A percentile compares a stretch with the other conserved stretches of the same genome.
These are phyloP conservation scores for Botrytis fragariae DNA, from an alignment of 2,329 filamentous ascomycete genomes.

Conservation along the genomic window DNA sequence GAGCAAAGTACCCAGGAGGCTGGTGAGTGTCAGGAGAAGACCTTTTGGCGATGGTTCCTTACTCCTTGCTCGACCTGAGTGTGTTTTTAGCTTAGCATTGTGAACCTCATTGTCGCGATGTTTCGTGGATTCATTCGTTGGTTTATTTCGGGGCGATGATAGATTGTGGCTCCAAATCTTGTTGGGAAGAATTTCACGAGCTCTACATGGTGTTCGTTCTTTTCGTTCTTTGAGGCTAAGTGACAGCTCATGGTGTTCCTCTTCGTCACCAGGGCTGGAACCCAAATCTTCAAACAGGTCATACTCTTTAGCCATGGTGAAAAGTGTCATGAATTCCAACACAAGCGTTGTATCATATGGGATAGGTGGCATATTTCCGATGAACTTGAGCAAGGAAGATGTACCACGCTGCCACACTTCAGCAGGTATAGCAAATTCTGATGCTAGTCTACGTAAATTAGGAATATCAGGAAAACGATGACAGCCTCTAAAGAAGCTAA, in stretches of 20 bases:
- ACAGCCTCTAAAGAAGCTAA: slow-evolving; percentile 81
- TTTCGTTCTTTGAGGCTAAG: slow-evolving; percentile 29
- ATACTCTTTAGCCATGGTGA: too few relatives aligned
- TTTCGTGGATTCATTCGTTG: too few relatives aligned
- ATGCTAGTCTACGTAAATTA: slow-evolving; percentile 64
- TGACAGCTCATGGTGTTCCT: slow-evolving; percentile 30
- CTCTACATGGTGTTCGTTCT: slow-evolving; percentile 28
- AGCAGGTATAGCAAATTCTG: slow-evolving; percentile 86
- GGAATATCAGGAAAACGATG: slow-evolving; percentile 78
- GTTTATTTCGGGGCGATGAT: too few relatives aligned
- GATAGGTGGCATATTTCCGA: slow-evolving; percentile 68
- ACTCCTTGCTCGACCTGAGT: too few relatives aligned
- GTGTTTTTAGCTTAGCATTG: too few relatives aligned
- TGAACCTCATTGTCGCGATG: too few relatives aligned
- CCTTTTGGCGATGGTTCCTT: too few relatives aligned
- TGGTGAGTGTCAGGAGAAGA: neutral
- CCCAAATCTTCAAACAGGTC: slow-evolving; percentile 23
- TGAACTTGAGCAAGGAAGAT: slow-evolving; percentile 74
- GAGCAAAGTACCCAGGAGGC: neutral
- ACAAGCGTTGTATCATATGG: too few relatives aligned
- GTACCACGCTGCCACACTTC: slow-evolving; percentile 94
- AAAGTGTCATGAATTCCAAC: too few relatives aligned
- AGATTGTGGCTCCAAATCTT: too few relatives aligned
- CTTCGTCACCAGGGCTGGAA: slow-evolving; percentile 30
- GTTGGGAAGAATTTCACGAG: too few relatives aligned